A percentile compares a stretch with the other conserved stretches of the same genome.
Evolutionary conservation across 1,284 basidiomycete genomes (phyloP).

Genomic region (Phlebopus sp.): DNA sequence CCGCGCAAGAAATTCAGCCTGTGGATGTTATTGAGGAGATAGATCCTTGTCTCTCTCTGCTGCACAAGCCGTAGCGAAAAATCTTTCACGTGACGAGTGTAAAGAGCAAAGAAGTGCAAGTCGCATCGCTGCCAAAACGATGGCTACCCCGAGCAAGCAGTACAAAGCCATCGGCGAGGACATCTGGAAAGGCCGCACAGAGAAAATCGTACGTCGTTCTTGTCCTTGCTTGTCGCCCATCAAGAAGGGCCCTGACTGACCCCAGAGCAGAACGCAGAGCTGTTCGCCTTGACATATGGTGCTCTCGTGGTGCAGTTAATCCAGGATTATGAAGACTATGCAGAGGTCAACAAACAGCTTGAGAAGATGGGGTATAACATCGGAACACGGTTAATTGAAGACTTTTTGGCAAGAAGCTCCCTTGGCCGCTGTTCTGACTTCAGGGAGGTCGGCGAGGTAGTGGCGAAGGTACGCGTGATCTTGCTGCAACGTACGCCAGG

Average conservation of each 20-base stretch:
- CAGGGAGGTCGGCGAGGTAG: slow-evolving; percentile 89
- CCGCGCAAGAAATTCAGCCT: neutral
- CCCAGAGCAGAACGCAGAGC: slow-evolving; percentile 81
- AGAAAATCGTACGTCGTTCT: slow-evolving; percentile 75
- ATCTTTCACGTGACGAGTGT: slow-evolving; percentile 23
- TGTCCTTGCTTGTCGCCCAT: neutral
- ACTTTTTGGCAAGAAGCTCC: slow-evolving; percentile 91
- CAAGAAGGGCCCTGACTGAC: slow-evolving; percentile 18
- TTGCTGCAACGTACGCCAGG: neutral
- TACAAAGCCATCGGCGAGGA: slow-evolving; percentile 86
- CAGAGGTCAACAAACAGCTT: slow-evolving; percentile 82
- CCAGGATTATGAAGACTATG: slow-evolving; percentile 98
- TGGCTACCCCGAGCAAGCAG: slow-evolving; percentile 75
- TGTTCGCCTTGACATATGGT: slow-evolving; percentile 97
- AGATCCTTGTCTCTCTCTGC: no score
- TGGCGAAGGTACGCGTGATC: slow-evolving; percentile 68
- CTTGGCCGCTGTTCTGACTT: slow-evolving; percentile 89
- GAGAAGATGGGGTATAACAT: slow-evolving; percentile 99
- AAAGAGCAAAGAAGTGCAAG: slow-evolving; percentile 6
- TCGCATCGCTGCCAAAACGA: slow-evolving; percentile 22
- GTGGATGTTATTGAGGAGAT: neutral
- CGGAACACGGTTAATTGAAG: slow-evolving; percentile 94
- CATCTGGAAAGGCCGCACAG: slow-evolving; percentile 85
- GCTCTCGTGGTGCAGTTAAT: slow-evolving; percentile 97
- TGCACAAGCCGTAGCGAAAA: no score